A percentile compares a stretch with the other conserved stretches of the same genome.
These are phyloP conservation scores for Talaromyces sp. DNA, from an alignment of 2,329 filamentous ascomycete genomes.

Conservation along the genomic window DNA sequence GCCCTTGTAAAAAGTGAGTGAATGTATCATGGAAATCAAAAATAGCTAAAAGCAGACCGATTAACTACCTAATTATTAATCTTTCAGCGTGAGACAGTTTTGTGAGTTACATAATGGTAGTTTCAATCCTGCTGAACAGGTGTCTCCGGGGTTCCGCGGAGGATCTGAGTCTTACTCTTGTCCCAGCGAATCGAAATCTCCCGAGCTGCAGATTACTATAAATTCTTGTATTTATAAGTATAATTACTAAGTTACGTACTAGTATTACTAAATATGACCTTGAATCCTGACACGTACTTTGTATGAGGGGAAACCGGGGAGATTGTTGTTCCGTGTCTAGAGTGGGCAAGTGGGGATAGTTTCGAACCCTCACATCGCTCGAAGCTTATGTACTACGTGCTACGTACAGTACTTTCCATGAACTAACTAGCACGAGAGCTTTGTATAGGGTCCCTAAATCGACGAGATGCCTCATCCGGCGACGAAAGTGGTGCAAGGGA, in stretches of 20 bases:
- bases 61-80: not conserved
- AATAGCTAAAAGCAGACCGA: not conserved
- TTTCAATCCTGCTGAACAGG: not conserved
- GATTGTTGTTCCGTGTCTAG: not conserved
- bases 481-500: not conserved
- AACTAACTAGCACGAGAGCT: not conserved
- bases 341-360: not conserved
- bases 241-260: too few relatives aligned
- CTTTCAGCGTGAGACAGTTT: not conserved
- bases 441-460: not conserved
- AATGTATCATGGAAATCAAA: not conserved
- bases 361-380: not conserved
- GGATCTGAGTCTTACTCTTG: not conserved
- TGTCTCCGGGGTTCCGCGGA: not conserved
- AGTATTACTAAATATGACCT: too few relatives aligned
- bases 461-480: conserved; percentile 6
- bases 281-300: too few relatives aligned
- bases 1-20: not conserved
- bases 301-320: not conserved
- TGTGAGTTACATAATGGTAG: not conserved
- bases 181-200: not conserved
- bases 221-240: not conserved
- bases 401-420: not conserved
- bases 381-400: not conserved
- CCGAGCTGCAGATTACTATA: not conserved